These are phyloP conservation scores for Suhomyces taliae DNA, from an alignment of 1,139 yeast species.

Conservation along the genomic window DNA sequence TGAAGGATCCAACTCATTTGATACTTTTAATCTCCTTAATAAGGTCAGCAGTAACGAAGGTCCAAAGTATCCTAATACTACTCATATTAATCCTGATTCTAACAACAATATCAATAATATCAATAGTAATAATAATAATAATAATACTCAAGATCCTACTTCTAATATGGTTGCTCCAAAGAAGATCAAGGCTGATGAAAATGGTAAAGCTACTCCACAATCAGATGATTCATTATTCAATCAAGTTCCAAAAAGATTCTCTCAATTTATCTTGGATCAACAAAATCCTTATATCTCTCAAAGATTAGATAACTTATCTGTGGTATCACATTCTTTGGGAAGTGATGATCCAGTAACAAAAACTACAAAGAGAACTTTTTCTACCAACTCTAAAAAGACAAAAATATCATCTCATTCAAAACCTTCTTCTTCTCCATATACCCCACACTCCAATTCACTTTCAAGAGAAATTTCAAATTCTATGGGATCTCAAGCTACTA, in stretches of 20 bases:
- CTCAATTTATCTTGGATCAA: conserved; percentile 44
- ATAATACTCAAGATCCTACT: no score
- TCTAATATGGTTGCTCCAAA: no score
- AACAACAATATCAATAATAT: background rate
- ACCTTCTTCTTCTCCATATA: conserved; percentile 7
- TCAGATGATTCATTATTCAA: conserved; percentile 17
- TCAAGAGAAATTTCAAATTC: conserved; percentile 35
- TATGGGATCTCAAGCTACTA: conserved; percentile 49
- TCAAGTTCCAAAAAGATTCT: conserved; percentile 44
- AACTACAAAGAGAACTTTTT: conserved; percentile 8
- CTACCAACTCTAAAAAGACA: conserved; percentile 8
- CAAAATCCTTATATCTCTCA: conserved; percentile 29
- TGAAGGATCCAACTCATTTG: conserved; percentile 29
- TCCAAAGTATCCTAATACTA: conserved; percentile 28
- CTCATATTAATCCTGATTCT: conserved; percentile 16
- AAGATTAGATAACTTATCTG: conserved; percentile 27
- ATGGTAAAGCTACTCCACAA: background rate
- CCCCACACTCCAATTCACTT: conserved; percentile 9
- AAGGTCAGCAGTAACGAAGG: conserved; percentile 14
- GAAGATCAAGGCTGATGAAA: no score
- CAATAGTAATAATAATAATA: no score
- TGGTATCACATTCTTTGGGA: conserved; percentile 25
- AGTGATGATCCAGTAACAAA: conserved; percentile 16
- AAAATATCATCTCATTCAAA: conserved; percentile 8
- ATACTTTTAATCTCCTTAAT: conserved; percentile 32